Evolutionary conservation across 2,329 filamentous ascomycete genomes (phyloP).

Genomic region (Pseudogymnoascus sp.): DNA sequence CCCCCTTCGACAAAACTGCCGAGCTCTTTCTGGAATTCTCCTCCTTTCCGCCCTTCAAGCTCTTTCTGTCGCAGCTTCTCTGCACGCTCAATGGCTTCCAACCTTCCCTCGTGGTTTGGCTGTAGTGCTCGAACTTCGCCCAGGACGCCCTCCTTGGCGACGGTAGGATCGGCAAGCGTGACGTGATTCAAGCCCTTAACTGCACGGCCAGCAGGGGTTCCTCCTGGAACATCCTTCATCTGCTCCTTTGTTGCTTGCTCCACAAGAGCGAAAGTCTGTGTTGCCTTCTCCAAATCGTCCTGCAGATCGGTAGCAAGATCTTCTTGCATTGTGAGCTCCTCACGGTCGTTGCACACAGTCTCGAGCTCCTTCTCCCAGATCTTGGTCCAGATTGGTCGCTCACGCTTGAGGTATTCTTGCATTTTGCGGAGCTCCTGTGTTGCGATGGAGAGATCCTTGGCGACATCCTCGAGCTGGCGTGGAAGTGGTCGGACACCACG

Average conservation of each 20-base stretch:
- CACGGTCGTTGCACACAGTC: constrained; percentile 89
- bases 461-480: constrained; percentile 79
- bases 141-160: constrained; percentile 83
- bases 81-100: constrained; percentile 95
- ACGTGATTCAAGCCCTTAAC: constrained; percentile 50
- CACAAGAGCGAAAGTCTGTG: constrained; percentile 86
- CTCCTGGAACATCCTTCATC: constrained; percentile 62
- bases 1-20: constrained; percentile 78
- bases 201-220: constrained; percentile 44
- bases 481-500: constrained; percentile 87
- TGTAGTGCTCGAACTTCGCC: constrained; percentile 89
- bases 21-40: constrained; percentile 75
- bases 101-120: constrained; percentile 84
- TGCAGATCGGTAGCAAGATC: constrained; percentile 86
- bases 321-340: constrained; percentile 92
- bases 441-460: constrained; percentile 75
- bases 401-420: constrained; percentile 81
- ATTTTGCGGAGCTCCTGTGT: constrained; percentile 86
- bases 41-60: constrained; percentile 63
- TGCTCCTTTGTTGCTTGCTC: constrained; percentile 99
- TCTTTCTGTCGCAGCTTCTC: constrained; percentile 88
- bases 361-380: constrained; percentile 98
- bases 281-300: constrained; percentile 90
- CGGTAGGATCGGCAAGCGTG: constrained; percentile 55
- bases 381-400: constrained; percentile 97